Percentiles rank a stretch among this genome's conserved stretches.
phyloP scores from a whole-genome alignment of 2,329 filamentous ascomycete genomes.

The Byssothecium circinans region DNA sequence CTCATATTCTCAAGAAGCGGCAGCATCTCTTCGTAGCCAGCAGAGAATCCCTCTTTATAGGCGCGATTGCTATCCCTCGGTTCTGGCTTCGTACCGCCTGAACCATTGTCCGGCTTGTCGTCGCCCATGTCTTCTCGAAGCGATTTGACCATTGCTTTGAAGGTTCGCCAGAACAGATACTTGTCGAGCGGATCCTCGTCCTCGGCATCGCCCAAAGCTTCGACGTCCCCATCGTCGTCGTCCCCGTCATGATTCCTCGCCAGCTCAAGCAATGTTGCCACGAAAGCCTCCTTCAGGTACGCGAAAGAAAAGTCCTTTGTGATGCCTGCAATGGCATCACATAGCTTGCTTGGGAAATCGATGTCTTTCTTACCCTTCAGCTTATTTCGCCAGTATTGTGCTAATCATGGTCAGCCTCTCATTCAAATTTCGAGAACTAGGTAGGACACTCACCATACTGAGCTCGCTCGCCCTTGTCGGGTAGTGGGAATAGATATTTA shows the following conservation, averaged over 20 bases:
- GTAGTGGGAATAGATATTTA: conserved; percentile 67
- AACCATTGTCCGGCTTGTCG: conserved; percentile 1
- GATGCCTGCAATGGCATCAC: conserved; percentile 61
- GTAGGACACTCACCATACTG: conserved; percentile 55
- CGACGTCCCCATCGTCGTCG: conserved; percentile 18
- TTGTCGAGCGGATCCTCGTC: conserved; percentile 53
- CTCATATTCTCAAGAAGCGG: conserved; percentile 21
- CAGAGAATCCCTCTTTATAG: conserved; percentile 23
- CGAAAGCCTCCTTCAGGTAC: conserved; percentile 70
- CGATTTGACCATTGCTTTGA: conserved; percentile 64
- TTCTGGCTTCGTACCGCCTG: neutral
- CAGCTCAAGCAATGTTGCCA: conserved; percentile 63
- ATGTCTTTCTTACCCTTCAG: conserved; percentile 60
- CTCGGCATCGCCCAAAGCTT: conserved; percentile 26
- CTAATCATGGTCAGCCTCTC: conserved; percentile 19
- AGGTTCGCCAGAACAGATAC: conserved; percentile 61
- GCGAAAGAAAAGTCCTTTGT: conserved; percentile 69
- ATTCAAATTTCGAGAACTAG: neutral
- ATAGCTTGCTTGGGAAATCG: conserved; percentile 63
- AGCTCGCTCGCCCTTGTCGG: conserved; percentile 55
- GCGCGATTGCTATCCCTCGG: conserved; percentile 12
- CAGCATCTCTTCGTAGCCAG: conserved; percentile 22
- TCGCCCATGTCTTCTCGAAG: conserved; percentile 60
- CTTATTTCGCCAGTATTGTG: conserved; percentile 62
- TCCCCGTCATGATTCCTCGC: conserved; percentile 42